Evolutionary conservation across 257 asterid species (phyloP).

Genomic region (Forsythia viridissima): DNA sequence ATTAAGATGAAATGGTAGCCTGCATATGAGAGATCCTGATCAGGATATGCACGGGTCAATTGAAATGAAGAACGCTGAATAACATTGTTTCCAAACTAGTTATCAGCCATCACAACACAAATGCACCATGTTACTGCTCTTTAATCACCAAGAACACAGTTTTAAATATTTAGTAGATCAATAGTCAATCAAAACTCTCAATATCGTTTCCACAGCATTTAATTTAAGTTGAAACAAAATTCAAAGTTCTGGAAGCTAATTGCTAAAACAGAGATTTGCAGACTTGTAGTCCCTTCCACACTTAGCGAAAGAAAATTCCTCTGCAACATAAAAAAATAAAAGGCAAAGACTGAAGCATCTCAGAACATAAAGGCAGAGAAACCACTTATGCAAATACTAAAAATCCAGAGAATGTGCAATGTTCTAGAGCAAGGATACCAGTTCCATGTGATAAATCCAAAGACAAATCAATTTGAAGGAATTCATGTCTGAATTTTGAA

Average conservation of each 20-base stretch:
- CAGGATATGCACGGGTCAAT: neutral
- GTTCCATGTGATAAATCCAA: neutral
- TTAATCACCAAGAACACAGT: neutral
- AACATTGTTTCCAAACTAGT: neutral
- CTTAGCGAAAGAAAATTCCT: neutral
- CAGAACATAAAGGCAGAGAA: neutral
- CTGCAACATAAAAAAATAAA: neutral
- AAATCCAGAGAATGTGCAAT: neutral
- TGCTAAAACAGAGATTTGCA: neutral
- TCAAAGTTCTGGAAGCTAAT: neutral
- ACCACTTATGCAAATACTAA: neutral
- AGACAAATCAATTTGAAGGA: neutral
- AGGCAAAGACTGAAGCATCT: neutral
- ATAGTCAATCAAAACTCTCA: neutral
- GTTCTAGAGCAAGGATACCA: neutral
- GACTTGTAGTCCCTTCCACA: neutral
- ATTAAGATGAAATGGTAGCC: neutral
- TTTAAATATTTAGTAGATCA: neutral
- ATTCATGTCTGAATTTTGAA: neutral
- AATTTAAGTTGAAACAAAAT: neutral
- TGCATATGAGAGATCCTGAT: neutral
- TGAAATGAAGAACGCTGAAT: neutral
- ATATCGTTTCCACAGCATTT: neutral
- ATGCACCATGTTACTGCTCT: neutral
- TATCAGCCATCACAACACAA: neutral